Evolutionary conservation across 192 early-diverging fungal genomes (phyloP).

Genomic region (Linnemannia schmuckeri): DNA sequence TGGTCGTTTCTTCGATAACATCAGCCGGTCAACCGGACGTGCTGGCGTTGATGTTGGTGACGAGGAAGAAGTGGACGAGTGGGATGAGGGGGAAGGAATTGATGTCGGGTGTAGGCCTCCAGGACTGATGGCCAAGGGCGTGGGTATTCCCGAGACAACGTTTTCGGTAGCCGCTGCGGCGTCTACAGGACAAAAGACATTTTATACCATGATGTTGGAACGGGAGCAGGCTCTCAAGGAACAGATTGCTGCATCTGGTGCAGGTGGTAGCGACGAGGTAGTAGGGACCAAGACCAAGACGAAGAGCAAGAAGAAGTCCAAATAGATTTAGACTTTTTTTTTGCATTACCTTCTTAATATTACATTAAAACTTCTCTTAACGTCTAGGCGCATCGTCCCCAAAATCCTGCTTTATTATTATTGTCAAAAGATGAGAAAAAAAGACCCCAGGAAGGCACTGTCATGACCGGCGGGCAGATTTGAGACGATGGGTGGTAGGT

Average conservation of each 20-base stretch:
- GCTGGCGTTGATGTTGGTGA: not conserved
- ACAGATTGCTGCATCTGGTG: not conserved
- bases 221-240: slow-evolving; percentile 33
- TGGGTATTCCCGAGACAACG: not conserved
- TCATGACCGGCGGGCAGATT: too few species aligned
- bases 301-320: slow-evolving; percentile 3
- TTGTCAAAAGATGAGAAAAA: not conserved
- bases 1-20: slow-evolving; percentile 48
- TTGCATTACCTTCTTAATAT: not conserved
- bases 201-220: slow-evolving; percentile 43
- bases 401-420: slow-evolving; percentile 1
- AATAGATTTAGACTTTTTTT: not conserved
- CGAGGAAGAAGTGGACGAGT: slow-evolving; percentile 31
- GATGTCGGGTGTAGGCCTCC: slow-evolving; percentile 48
- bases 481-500: not conserved
- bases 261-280: too few species aligned
- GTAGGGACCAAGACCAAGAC: not conserved
- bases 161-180: not conserved
- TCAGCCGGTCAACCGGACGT: not conserved
- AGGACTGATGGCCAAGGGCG: not conserved
- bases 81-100: slow-evolving; percentile 43
- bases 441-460: too few species aligned
- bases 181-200: slow-evolving; percentile 18
- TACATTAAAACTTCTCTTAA: not conserved
- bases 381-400: not conserved